Conservation (phyloP, 495 filamentous ascomycete species). For the Talaromyces ruber region DNA sequence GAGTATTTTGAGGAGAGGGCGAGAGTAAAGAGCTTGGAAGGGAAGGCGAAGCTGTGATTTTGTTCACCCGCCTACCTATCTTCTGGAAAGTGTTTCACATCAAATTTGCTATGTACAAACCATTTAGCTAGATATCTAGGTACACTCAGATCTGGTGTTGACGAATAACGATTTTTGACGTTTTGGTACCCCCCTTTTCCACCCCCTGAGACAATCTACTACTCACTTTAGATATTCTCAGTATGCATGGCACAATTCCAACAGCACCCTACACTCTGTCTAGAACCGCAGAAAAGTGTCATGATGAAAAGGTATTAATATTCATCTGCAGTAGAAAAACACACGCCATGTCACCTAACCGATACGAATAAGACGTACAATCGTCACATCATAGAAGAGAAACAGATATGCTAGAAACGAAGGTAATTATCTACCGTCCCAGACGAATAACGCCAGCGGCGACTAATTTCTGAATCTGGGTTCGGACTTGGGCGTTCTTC, state of each 20-base stretch:
- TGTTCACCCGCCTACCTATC: background rate
- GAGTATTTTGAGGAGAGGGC: conserved; percentile 47
- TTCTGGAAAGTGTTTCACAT: background rate
- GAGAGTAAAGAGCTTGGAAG: conserved; percentile 21
- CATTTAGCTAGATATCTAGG: too few relatives aligned
- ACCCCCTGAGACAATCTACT: too few relatives aligned
- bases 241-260: background rate
- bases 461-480: conserved; percentile 86
- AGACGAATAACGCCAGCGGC: conserved; percentile 87
- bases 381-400: conserved; percentile 1
- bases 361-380: background rate
- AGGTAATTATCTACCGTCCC: conserved; percentile 39
- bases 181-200: background rate
- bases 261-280: too few relatives aligned
- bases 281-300: background rate
- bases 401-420: background rate
- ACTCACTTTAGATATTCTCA: background rate
- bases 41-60: conserved; percentile 49
- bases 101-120: background rate
- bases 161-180: background rate
- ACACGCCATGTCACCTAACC: background rate
- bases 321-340: background rate
- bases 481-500: conserved; percentile 76
- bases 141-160: background rate
- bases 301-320: background rate